Evolutionary conservation across 176 grass and related monocot genomes (phyloP), one percentile per base, ranked within the genome.

Genomic region (Lolium perenne): DNA sequence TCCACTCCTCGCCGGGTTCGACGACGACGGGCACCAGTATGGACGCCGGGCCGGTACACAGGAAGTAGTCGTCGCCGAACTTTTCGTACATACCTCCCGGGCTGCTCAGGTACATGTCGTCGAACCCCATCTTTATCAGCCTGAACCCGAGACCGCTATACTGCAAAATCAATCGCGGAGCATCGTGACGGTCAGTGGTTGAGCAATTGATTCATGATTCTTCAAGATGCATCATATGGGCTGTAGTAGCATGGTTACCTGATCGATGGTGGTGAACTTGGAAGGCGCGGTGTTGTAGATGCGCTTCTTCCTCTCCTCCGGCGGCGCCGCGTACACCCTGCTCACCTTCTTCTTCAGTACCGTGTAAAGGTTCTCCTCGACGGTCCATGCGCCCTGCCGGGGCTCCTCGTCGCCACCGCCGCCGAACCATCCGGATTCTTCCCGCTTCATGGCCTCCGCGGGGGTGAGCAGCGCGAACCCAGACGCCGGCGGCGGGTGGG

Each of bases 211-310:
- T 50, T 7, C 5, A 12, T 11, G 13, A 83, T 46, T 13, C 8
- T 59, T 10, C 22, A 61, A 18, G 65, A 4, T 47, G 68, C 41
- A 72, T 47, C 20, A 7, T 17, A 46, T 11, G 12, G 12, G 3
- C 14, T 21, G 25, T 16, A 7, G 62, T 16, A 7, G 62, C 17
- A 38, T 35, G 63, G 63, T 25, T 84, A 92, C 95, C 91, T 98
- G 91, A 77, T 98, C 96, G 21, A 98, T 89, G 71, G 96, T 95
- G 20, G 82, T 95, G 84, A 92, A 98, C 47, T 94, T 98, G 75
- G 96, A 95, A 0, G 96, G 93, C 40, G 90, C 67, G 60, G 96
- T 95, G 81, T 79, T 90, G 84, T 92, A 94, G 74, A 94, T 69
- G 65, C 90, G 83, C 90, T 95, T 98, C 69, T 63, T 88, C 93